Conservation (phyloP, 768 basidiomycete species). For the Dendrothele bispora region DNA sequence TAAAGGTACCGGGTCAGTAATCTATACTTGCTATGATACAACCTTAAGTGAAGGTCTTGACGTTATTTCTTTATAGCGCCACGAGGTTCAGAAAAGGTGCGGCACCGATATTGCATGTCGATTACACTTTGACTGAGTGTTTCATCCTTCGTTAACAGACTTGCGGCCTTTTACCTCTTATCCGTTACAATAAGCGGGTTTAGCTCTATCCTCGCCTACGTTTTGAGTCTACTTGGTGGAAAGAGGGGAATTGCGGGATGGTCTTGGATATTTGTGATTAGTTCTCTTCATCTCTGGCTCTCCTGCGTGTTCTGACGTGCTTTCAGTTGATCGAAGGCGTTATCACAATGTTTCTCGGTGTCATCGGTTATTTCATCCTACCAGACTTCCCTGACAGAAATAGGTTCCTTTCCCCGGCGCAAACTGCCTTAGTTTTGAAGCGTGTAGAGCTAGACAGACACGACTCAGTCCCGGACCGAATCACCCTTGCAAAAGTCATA, state of each 20-base stretch:
- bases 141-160: no score
- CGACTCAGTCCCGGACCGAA: slow-evolving; percentile 42
- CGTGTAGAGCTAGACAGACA: slow-evolving; percentile 49
- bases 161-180: slow-evolving; percentile 42
- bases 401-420: slow-evolving; percentile 39
- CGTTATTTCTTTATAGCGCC: no score
- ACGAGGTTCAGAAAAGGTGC: slow-evolving; percentile 50
- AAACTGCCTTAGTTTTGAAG: slow-evolving; percentile 42
- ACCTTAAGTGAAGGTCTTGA: no score
- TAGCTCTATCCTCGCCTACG: slow-evolving; percentile 44
- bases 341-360: slow-evolving; percentile 39
- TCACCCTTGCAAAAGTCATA: slow-evolving; percentile 35
- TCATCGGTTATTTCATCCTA: slow-evolving; percentile 41
- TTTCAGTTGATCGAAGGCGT: slow-evolving; percentile 45
- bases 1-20: no score
- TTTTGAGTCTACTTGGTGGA: slow-evolving; percentile 38
- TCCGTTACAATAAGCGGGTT: slow-evolving; percentile 40
- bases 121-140: slow-evolving; percentile 1
- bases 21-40: no score
- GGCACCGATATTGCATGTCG: background rate
- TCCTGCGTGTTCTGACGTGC: no score
- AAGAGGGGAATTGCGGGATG: slow-evolving; percentile 41
- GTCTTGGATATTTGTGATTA: slow-evolving; percentile 49
- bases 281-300: no score
- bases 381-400: slow-evolving; percentile 48